A percentile compares a stretch with the other conserved stretches of the same genome.
Conservation (phyloP, 192 early-diverging fungal species). For the Mycoemilia scoparia region DNA sequence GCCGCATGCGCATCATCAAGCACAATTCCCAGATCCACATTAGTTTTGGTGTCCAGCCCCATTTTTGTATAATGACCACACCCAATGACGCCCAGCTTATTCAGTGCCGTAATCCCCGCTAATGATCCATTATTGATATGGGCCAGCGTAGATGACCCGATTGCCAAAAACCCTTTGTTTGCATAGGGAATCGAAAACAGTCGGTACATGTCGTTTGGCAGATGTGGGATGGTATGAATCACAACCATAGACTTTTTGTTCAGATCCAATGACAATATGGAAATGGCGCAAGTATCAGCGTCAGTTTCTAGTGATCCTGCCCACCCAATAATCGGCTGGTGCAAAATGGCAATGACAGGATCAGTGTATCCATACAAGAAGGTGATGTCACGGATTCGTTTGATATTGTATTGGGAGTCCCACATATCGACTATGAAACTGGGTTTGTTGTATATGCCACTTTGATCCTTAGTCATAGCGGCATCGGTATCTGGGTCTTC, state of each 20-base stretch:
- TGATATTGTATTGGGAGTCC: slow-evolving; percentile 36
- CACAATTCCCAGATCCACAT: slow-evolving; percentile 40
- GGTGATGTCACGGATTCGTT: slow-evolving; percentile 70
- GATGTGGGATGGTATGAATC: slow-evolving; percentile 49
- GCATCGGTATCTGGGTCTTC: slow-evolving; percentile 6
- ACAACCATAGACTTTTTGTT: slow-evolving; percentile 57
- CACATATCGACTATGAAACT: slow-evolving; percentile 59
- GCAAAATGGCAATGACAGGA: slow-evolving; percentile 86
- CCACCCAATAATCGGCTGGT: slow-evolving; percentile 73
- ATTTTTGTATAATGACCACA: slow-evolving; percentile 34
- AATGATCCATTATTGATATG: slow-evolving; percentile 67
- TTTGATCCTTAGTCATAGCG: no score
- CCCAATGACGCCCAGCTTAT: slow-evolving; percentile 52
- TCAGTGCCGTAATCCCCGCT: slow-evolving; percentile 34
- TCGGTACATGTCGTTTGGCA: slow-evolving; percentile 67
- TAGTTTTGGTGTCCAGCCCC: slow-evolving; percentile 26
- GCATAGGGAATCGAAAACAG: slow-evolving; percentile 64
- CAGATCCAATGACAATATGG: slow-evolving; percentile 77
- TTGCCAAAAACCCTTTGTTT: slow-evolving; percentile 66
- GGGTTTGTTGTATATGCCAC: no score
- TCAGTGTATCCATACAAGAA: slow-evolving; percentile 85
- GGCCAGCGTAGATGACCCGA: slow-evolving; percentile 61
- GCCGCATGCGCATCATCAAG: slow-evolving; percentile 48
- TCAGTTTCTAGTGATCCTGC: slow-evolving; percentile 40
- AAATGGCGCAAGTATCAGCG: slow-evolving; percentile 49